Evolutionary conservation across 169 alveolate species (phyloP).

Genomic region (Plasmodium cynomolgi): DNA sequence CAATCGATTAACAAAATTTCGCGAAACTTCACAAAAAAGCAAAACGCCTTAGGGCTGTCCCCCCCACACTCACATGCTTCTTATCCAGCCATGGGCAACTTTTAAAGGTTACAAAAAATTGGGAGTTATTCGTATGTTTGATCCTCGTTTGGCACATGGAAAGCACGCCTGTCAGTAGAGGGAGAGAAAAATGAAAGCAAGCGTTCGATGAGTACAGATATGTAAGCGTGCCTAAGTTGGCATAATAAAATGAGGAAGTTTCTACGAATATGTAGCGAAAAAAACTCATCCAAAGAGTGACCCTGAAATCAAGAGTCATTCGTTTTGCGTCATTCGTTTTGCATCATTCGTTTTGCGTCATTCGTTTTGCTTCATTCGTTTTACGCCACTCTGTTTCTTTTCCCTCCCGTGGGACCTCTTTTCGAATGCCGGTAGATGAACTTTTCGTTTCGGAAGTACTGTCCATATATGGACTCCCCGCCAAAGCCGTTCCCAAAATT

Average conservation of each 20-base stretch:
- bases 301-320: not conserved
- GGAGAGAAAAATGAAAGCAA: not conserved
- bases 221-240: not conserved
- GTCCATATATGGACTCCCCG: slow-evolving; percentile 91
- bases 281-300: slow-evolving; percentile 2
- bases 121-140: slow-evolving; percentile 91
- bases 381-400: not conserved
- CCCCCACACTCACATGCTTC: slow-evolving; percentile 84
- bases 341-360: too few relatives aligned
- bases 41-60: not conserved
- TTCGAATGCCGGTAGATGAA: slow-evolving; percentile 85
- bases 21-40: not conserved
- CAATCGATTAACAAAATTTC: not conserved
- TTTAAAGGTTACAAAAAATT: slow-evolving; percentile 93
- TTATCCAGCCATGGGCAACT: slow-evolving; percentile 95
- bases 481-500: slow-evolving; percentile 90
- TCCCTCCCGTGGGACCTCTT: slow-evolving; percentile 77
- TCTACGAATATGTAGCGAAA: not conserved
- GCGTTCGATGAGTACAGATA: slow-evolving; percentile 18
- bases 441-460: slow-evolving; percentile 87
- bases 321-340: not conserved
- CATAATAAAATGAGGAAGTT: not conserved
- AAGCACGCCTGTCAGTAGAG: slow-evolving; percentile 79
- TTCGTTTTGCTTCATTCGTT: not conserved
- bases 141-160: slow-evolving; percentile 88